These are phyloP conservation scores for Pisolithus tinctorius DNA, from an alignment of 768 basidiomycete species.

Conservation along the genomic window DNA sequence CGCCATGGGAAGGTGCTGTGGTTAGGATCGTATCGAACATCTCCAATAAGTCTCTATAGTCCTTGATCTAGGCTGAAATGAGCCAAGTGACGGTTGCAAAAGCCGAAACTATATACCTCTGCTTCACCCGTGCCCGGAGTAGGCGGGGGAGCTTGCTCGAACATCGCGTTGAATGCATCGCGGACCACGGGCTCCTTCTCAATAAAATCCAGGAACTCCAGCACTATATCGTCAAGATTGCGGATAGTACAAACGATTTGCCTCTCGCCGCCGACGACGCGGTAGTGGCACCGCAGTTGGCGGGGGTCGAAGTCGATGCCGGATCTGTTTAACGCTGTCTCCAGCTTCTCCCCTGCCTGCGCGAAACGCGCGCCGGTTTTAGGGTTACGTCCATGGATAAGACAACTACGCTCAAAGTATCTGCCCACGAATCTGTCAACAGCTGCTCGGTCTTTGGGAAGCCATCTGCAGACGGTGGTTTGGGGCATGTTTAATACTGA, in stretches of 20 bases:
- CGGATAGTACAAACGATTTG: background rate
- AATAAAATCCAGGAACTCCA: constrained; percentile 18
- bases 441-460: constrained; percentile 9
- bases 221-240: constrained; percentile 6
- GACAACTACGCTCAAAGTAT: background rate
- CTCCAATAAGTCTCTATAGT: background rate
- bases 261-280: constrained; percentile 18
- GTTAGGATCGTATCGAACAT: background rate
- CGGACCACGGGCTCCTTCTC: constrained; percentile 14
- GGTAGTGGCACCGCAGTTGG: constrained; percentile 6
- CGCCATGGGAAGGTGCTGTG: background rate
- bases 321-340: background rate
- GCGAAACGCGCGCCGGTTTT: background rate
- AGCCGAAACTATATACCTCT: background rate
- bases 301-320: background rate
- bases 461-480: constrained; percentile 8
- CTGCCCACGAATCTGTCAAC: constrained; percentile 11
- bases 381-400: background rate
- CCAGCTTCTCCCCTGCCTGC: background rate
- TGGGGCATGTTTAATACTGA: background rate
- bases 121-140: background rate
- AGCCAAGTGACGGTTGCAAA: background rate
- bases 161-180: constrained; percentile 3
- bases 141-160: background rate
- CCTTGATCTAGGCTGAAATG: background rate